Evolutionary conservation across 805 yeast genomes (phyloP), one percentile per base, ranked within the genome.

Genomic region (Spathaspora arborariae): DNA sequence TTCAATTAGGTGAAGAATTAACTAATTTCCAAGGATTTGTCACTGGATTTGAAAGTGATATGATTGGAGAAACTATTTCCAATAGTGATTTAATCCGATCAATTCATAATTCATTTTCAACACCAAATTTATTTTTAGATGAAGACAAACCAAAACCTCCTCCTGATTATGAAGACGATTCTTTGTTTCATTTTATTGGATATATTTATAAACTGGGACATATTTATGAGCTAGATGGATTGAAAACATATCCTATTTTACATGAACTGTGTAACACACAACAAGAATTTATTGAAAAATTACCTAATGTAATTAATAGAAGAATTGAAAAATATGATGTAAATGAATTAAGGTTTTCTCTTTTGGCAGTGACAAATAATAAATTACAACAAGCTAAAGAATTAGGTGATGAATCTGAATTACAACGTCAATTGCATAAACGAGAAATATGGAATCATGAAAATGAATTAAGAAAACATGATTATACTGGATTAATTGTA

Each of bases 161-260:
- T 3, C 58, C 58, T 3, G 64, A 62, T 46, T 66, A 66, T 43
- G 74, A 75, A 30, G 62, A 74, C 47, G 82, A 79, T 49, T 84
- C 80, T 1, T 51, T 80, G 7, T 83, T 72, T 60, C 88, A 83
- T 55, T 83, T 81, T 52, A 68, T 82, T 37, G 83, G 85, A 1
- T 83, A 77, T 57, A 60, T 79, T 2, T 64, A 59, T 34, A 58
- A 62, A 27, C 60, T 74, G 45, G 80, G 76, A 21, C 57, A 59
- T 26, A 65, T 83, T 11, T 79, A 78, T 56, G 88, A 83, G 56
- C 63, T 83, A 42, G 88, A 83, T 57, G 88, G 88, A 1, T 65
- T 83, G 44, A 79, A 77, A 46, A 65, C 64, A 19, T 72, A 60
- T 39, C 86, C 88, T 2, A 80, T 83, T 36, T 64, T 62, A 43